Evolutionary conservation across 495 filamentous ascomycete genomes (phyloP).

Genomic region (Tetracladium setigerum): DNA sequence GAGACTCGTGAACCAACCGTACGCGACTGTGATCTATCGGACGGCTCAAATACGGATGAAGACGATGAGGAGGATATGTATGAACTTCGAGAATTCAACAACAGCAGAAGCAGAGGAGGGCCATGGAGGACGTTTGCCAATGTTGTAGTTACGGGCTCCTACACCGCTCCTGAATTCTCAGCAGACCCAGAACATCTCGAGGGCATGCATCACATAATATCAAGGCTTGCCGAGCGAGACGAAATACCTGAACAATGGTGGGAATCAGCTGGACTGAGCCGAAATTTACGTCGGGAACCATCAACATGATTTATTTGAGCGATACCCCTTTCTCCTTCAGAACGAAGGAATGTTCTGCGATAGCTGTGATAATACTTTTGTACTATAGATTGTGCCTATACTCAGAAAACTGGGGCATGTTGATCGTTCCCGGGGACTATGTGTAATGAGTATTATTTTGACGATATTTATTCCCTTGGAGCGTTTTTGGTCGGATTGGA

Average conservation of each 20-base stretch:
- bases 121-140: conserved; percentile 30
- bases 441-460: not conserved
- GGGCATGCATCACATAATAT: conserved; percentile 61
- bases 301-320: not conserved
- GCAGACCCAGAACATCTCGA: conserved; percentile 39
- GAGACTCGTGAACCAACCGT: not conserved
- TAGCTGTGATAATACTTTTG: conserved; percentile 21
- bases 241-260: conserved; percentile 76
- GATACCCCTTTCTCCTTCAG: not conserved
- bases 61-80: conserved; percentile 25
- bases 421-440: no score
- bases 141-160: conserved; percentile 17
- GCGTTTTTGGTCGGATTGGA: not conserved
- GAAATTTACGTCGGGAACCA: conserved; percentile 42
- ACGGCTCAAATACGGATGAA: conserved; percentile 16
- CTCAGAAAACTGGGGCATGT: not conserved
- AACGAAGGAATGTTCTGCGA: not conserved
- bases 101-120: not conserved
- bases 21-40: conserved; percentile 17
- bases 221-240: conserved; percentile 53
- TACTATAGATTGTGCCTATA: conserved; percentile 13
- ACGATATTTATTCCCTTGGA: not conserved
- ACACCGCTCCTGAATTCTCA: conserved; percentile 9
- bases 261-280: conserved; percentile 61
- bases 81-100: conserved; percentile 10